Conservation (phyloP, 108 stramenopile genomes). For the Skeletonema potamos region DNA sequence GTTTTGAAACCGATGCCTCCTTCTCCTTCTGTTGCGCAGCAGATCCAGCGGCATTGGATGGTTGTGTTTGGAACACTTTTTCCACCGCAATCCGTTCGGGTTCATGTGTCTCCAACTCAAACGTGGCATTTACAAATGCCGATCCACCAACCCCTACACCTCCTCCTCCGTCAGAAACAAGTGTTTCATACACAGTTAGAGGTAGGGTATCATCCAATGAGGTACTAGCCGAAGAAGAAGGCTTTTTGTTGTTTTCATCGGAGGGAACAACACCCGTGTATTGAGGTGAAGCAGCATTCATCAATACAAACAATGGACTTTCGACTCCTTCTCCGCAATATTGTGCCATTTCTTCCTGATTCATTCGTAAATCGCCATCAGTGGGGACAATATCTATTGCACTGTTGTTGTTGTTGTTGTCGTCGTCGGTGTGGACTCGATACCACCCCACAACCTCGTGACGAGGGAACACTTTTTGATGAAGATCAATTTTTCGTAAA, state of each 20-base stretch:
- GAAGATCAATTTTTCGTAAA: conserved; percentile 62
- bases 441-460: conserved; percentile 86
- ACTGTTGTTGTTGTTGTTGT: not conserved
- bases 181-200: conserved; percentile 54
- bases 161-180: not conserved
- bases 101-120: conserved; percentile 69
- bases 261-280: not conserved
- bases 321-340: conserved; percentile 45
- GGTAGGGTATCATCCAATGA: conserved; percentile 49
- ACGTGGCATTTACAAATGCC: conserved; percentile 55
- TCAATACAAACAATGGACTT: conserved; percentile 43
- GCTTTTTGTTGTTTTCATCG: not conserved
- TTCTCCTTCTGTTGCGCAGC: conserved; percentile 8
- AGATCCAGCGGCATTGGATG: not conserved
- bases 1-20: conserved; percentile 8
- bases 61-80: conserved; percentile 63
- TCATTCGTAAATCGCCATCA: conserved; percentile 54
- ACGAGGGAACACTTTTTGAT: conserved; percentile 78
- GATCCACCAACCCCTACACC: not conserved
- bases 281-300: conserved; percentile 33
- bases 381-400: conserved; percentile 36
- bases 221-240: not conserved
- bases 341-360: conserved; percentile 39
- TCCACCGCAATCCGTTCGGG: conserved; percentile 83
- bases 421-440: conserved; percentile 45